Base-by-base conservation (phyloP, 305 asterid genomes). In the Fraxinus xanthoxyloides region DNA sequence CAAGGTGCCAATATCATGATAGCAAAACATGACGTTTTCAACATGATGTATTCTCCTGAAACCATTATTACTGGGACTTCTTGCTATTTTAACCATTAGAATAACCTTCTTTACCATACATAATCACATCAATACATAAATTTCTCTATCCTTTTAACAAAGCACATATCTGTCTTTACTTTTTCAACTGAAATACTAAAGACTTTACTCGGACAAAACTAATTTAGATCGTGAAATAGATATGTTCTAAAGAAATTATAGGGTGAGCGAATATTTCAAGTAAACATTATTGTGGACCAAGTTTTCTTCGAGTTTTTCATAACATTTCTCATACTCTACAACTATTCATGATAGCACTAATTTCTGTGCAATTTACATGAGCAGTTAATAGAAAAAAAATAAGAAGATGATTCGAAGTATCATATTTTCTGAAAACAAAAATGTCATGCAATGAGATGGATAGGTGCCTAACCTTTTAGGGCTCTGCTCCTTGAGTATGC, bases 401-500 rank as follows among this genome's bases (percentile, higher is more conserved):
- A 54, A n/a, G 13, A 40, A 75, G 70, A 15, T 63, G 35, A 76
- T 79, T 23, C 4, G 76, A 76, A n/a, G 83, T 74, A 79, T 40
- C 48, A 65, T 30, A 40, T 65, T 76, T 65, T 51, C 54, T 21
- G 26, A 72, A 75, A 77, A 48, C 73, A 23, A 80, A 77, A 85
- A 76, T 40, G 79, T 72, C 78, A 5, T 21, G 79, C 75, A 63
- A 63, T 17, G 67, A 51, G 82, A 77, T 75, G 84, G 59, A 79
- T 43, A 48, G 77, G 82, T 40, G 77, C 54, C 83, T 82, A 86
- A 96, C 99, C 99, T 82, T 92, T 96, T 96, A 46, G 99, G 99
- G 85, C 93, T 94, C 87, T 96, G 98, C 89, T 96, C 99, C 87
- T 93, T 94, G 85, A 96, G 88, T 77, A 96, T 94, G 92, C 92